Base-by-base conservation (phyloP, 768 basidiomycete species). In the Trametes cubensis region DNA sequence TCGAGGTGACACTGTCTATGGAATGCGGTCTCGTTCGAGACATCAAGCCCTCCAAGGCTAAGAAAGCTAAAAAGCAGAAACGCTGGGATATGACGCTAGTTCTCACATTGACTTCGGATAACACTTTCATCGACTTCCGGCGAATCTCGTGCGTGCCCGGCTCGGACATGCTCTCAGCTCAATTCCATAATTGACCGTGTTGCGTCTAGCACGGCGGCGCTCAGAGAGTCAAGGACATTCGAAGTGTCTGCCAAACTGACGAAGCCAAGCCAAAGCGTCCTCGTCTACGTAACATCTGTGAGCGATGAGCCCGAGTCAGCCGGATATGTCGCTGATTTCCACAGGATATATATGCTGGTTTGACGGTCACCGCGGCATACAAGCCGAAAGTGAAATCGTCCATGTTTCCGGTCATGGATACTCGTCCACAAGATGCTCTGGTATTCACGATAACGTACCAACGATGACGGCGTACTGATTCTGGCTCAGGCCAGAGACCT, bases 261-360 rank as follows among this genome's bases (percentile, higher is more conserved):
- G 13, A 92, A 87, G 67, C 90, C 92, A 3, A 94, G 91, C 67
- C 92, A 95, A 75, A 75, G 77, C 46, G 74, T 92, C 28, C 65
- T 76, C 15, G 83, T 88, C 47, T 78, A 82, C 25, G 81, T 90
- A 5, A 76, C 84, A 66, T 85, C 90, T 30, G 91, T 92, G 74
- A 67, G 77, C 66, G 13, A 40, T 7, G 30, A 21, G 6, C 30
- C 10, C 7, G 11, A 26, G 25, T 34, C 2, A 34, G 10, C 7
- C 21, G 6, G 44, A 14, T 8, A 10, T 26, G 55, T 61, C 59
- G 60, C 61, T 61, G 58, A 60, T 26, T 10, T n/a, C 18, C 45
- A 23, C 68, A 94, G 90, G 94, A 95, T 74, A 82, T 80, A 34
- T 77, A 87, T 25, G 92, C 92, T 23, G 94, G 94, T 6, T 75